Evolutionary conservation across 352 stramenopile genomes (phyloP), one percentile per base, ranked within the genome.

Genomic region (Phytophthora melonis): DNA sequence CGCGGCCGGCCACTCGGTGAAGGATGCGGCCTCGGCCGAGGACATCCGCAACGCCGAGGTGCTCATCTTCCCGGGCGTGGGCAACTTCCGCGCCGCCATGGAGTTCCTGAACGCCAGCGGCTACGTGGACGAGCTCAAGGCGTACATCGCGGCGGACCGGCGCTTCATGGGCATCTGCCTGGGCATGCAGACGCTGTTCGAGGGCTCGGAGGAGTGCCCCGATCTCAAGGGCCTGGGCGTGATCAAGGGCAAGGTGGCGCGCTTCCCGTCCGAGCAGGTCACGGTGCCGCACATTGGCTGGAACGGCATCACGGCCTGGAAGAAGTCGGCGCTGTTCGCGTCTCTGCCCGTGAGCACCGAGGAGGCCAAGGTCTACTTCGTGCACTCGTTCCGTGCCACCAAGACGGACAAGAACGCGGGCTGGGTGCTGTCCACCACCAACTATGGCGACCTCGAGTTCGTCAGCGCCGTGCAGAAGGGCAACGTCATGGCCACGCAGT

Each of bases 121-220:
- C 54, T 99, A 97, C 67, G 87, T 96, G 25, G 83, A 89, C 30
- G 84, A 97, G 53, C 84, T 99, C 11, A 80, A 86, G 32, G 84
- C 90, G 32, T 99, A 99, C 72, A 75, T 96, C 18, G 32, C 66
- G 39, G 74, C 86, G 25, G 78, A 95, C 73, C 84, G 98, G 16
- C 96, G 95, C 16, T 99, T 99, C 84, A 79, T 99, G 41, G 98
- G 97, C 56, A 99, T 99, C 63, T 99, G 98, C 81, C 75, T 99
- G 1, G 98, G 98, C 23, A 99, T 99, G 97, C 98, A 99, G 78
- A 98, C 96, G 19, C 82, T 99, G 10, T 99, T 99, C 70, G 97
- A 99, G 75, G 91, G 87, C 19, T 98, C 92, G 64, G 96, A 99
- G 9, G 98, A 99, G 76, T 92, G 86, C 34, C 87, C 88, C 0